These are phyloP conservation scores for Cucumis variabilis DNA, from an alignment of 331 rosid genomes.

Conservation along the genomic window DNA sequence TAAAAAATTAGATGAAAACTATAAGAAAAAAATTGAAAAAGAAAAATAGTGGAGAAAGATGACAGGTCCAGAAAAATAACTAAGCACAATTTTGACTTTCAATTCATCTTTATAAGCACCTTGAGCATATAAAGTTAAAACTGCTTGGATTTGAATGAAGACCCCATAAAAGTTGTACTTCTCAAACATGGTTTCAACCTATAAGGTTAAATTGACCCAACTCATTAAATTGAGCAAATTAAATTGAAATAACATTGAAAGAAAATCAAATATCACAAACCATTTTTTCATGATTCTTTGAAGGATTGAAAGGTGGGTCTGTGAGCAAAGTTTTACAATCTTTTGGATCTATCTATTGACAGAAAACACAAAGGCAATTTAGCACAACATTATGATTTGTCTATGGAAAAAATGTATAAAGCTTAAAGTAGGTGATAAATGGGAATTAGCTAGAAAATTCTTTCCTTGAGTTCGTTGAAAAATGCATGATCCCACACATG, in stretches of 20 bases:
- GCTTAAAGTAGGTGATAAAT: too few relatives aligned
- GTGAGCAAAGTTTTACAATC: conserved; percentile 94
- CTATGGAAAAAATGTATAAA: background rate
- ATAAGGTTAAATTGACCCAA: conserved; percentile 40
- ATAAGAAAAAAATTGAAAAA: background rate
- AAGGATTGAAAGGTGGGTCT: conserved; percentile 97
- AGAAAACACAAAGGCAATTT: conserved; percentile 7
- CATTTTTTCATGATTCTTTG: conserved; percentile 95
- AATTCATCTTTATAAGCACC: conserved; percentile 91
- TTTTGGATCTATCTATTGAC: conserved; percentile 78
- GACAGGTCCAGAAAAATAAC: conserved; percentile 30
- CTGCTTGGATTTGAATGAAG: conserved; percentile 97
- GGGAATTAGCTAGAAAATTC: conserved; percentile 15
- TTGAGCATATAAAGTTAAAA: conserved; percentile 97
- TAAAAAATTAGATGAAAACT: conserved; percentile 17
- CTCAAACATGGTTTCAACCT: conserved; percentile 98
- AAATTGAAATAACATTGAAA: background rate
- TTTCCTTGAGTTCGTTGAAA: conserved; percentile 81
- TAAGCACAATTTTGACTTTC: conserved; percentile 64
- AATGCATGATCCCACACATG: conserved; percentile 99
- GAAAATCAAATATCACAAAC: conserved; percentile 41
- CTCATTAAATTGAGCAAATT: background rate
- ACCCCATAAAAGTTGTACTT: conserved; percentile 95
- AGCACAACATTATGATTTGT: background rate
- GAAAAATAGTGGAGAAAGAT: conserved; percentile 10